Percentiles rank a stretch among this genome's conserved stretches.
These are phyloP conservation scores for Perilla frutescens DNA, from an alignment of 257 asterid species.

Conservation along the genomic window DNA sequence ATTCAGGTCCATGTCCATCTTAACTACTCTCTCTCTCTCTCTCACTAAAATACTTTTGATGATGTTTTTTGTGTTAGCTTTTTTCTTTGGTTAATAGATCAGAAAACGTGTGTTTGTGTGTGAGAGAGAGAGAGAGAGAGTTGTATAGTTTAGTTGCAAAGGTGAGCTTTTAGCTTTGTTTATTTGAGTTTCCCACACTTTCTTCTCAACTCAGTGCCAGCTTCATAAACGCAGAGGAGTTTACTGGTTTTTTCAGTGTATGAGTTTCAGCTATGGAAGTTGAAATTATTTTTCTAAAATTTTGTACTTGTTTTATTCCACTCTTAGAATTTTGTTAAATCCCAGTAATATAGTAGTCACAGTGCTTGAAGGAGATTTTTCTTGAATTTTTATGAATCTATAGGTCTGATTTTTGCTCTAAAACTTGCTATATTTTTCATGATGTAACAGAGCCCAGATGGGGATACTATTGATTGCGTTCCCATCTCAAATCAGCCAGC, in stretches of 20 bases:
- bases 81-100: background rate
- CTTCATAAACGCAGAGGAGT: background rate
- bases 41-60: background rate
- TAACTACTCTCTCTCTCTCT: no score
- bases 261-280: background rate
- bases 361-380: background rate
- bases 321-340: background rate
- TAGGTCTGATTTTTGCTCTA: background rate
- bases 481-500: slow-evolving; percentile 76
- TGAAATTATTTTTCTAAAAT: background rate
- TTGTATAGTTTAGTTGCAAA: slow-evolving; percentile 10
- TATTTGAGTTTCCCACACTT: background rate
- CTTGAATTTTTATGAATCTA: background rate
- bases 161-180: background rate
- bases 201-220: background rate
- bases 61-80: background rate
- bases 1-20: slow-evolving; percentile 49
- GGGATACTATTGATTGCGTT: slow-evolving; percentile 76
- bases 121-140: background rate
- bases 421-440: slow-evolving; percentile 22
- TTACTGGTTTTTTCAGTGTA: slow-evolving; percentile 1
- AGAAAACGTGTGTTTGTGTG: background rate
- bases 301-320: background rate
- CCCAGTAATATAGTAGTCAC: background rate
- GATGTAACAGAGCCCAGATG: slow-evolving; percentile 72